phyloP scores from a whole-genome alignment of 1,284 basidiomycete genomes.

The Volvariella surrecta region DNA sequence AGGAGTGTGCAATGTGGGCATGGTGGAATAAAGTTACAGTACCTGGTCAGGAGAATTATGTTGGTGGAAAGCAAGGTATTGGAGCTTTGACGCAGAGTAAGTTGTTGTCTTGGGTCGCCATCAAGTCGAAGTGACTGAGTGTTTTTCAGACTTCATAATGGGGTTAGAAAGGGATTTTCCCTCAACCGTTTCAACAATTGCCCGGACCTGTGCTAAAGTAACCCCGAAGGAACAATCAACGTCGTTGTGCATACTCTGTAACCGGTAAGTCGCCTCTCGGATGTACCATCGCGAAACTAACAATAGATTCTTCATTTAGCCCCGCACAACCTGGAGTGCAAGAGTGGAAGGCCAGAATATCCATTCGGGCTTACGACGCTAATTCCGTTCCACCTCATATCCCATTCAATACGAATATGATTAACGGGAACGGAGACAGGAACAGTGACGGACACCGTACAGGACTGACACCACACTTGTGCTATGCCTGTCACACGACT shows the following conservation, averaged over 20 bases:
- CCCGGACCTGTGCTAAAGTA: conserved; percentile 77
- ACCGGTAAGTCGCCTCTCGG: conserved; percentile 42
- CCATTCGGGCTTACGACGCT: conserved; percentile 50
- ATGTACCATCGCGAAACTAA: not conserved
- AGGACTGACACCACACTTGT: conserved; percentile 39
- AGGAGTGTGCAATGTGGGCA: conserved; percentile 74
- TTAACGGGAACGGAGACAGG: not conserved
- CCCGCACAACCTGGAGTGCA: conserved; percentile 62
- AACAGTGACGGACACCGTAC: not conserved
- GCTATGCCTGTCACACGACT: conserved; percentile 70
- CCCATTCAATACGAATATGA: conserved; percentile 4
- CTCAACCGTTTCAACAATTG: conserved; percentile 84
- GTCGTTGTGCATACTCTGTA: conserved; percentile 59
- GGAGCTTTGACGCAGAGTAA: conserved; percentile 68
- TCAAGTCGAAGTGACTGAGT: no score
- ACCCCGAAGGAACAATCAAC: conserved; percentile 54
- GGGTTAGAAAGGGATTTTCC: conserved; percentile 80
- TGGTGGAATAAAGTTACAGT: conserved; percentile 58
- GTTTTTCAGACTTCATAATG: conserved; percentile 65
- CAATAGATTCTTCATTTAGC: conserved; percentile 26
- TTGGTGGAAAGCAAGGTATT: conserved; percentile 52
- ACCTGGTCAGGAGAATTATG: conserved; percentile 40
- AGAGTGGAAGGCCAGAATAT: conserved; percentile 68
- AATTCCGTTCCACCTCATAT: conserved; percentile 3
- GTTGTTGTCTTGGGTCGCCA: no score